Conservation (phyloP, 495 filamentous ascomycete genomes). For the Geopyxis carbonaria region DNA sequence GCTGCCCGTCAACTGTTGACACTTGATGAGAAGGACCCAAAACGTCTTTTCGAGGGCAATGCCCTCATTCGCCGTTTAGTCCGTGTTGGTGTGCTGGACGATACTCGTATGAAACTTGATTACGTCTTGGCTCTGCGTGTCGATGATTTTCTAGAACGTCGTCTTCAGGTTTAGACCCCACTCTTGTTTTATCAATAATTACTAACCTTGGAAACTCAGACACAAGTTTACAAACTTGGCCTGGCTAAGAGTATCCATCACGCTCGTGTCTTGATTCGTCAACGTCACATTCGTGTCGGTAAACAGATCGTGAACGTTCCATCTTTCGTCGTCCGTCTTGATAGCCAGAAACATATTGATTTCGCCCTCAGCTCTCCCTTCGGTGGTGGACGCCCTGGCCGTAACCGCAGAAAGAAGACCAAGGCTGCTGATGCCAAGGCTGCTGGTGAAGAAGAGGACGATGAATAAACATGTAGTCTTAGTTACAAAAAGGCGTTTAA, state of each 20-base stretch:
- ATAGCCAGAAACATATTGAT: slow-evolving; percentile 99
- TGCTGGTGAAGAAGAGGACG: slow-evolving; percentile 79
- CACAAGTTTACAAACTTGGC: slow-evolving; percentile 98
- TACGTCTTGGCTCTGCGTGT: slow-evolving; percentile 96
- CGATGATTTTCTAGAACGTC: slow-evolving; percentile 98
- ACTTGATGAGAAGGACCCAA: slow-evolving; percentile 99
- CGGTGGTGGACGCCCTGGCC: slow-evolving; percentile 88
- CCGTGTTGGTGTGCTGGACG: slow-evolving; percentile 97
- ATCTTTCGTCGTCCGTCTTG: slow-evolving; percentile 95
- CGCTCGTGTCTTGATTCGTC: slow-evolving; percentile 96
- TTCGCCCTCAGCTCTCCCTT: slow-evolving; percentile 94
- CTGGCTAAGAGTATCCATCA: slow-evolving; percentile 99
- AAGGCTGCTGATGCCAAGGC: slow-evolving; percentile 83
- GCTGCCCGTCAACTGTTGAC: slow-evolving; percentile 99
- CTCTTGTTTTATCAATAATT: background rate
- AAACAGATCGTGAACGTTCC: slow-evolving; percentile 99
- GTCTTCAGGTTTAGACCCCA: slow-evolving; percentile 38
- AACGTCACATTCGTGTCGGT: slow-evolving; percentile 98
- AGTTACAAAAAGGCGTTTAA: background rate
- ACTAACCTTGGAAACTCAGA: slow-evolving; percentile 40
- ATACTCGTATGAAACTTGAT: slow-evolving; percentile 99
- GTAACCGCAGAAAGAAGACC: slow-evolving; percentile 98
- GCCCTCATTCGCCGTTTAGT: slow-evolving; percentile 99
- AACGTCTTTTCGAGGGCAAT: slow-evolving; percentile 99
- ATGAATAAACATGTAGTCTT: slow-evolving; percentile 39